phyloP scores from a whole-genome alignment of 306 rosid species.

The Potentilla sterilis region DNA sequence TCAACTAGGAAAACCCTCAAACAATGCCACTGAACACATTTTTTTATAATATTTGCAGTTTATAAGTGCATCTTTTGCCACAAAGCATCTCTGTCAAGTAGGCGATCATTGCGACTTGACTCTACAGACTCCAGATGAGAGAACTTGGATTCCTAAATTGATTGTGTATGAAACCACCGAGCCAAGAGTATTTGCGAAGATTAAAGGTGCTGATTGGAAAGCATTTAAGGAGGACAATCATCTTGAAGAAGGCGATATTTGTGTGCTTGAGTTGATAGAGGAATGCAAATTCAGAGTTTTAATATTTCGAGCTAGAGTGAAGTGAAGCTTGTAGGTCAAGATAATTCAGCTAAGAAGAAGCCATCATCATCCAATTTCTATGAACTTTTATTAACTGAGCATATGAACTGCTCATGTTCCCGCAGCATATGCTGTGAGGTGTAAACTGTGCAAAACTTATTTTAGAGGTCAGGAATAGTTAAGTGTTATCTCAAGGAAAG shows the following conservation, averaged over 20 bases:
- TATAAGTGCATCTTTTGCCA: neutral
- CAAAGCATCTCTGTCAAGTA: neutral
- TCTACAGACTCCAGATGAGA: constrained; percentile 1
- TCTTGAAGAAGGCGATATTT: constrained; percentile 11
- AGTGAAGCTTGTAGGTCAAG: neutral
- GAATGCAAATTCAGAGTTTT: neutral
- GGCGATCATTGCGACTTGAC: neutral
- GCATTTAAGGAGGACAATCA: constrained; percentile 22
- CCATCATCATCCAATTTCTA: neutral
- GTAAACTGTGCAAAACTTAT: neutral
- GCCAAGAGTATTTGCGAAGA: neutral
- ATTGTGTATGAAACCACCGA: constrained; percentile 4
- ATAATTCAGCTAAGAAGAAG: neutral
- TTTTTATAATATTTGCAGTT: neutral
- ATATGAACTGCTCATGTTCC: neutral
- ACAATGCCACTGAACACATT: neutral
- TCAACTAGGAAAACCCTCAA: neutral
- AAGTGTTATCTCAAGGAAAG: neutral
- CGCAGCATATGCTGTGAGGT: neutral
- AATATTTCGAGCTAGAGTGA: neutral
- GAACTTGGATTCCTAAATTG: constrained; percentile 19
- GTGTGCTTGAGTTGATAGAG: constrained; percentile 22
- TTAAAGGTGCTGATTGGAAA: constrained; percentile 19
- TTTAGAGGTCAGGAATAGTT: neutral
- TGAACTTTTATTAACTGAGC: neutral